These are phyloP conservation scores for Sequoia sempervirens DNA, from an alignment of 75 land plant species.

Conservation along the genomic window DNA sequence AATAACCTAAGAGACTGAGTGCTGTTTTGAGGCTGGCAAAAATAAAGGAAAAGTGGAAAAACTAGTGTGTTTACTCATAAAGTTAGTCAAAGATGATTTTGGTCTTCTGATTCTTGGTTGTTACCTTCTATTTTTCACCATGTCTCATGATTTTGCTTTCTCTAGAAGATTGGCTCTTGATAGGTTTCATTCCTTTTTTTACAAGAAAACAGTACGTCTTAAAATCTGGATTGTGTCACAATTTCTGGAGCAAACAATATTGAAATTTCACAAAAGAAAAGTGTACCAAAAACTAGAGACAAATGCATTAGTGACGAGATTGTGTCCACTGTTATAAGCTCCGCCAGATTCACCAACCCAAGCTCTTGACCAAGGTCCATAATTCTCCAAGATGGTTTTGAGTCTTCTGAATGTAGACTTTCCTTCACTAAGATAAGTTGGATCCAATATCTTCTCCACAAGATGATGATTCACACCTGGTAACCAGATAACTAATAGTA, in stretches of 20 bases:
- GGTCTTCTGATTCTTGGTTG: neutral
- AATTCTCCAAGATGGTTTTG: constrained; percentile 29
- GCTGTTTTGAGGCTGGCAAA: neutral
- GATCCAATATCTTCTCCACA: constrained; percentile 67
- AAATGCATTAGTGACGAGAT: constrained; percentile 72
- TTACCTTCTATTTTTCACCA: neutral
- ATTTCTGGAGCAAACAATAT: neutral
- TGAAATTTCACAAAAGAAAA: neutral
- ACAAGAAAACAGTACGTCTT: neutral
- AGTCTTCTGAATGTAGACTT: constrained; percentile 40
- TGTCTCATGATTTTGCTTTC: neutral
- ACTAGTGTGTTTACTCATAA: neutral
- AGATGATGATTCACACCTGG: constrained; percentile 58
- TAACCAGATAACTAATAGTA: neutral
- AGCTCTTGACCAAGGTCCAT: constrained; percentile 36
- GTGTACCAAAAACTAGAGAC: constrained; percentile 82
- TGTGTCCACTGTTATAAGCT: constrained; percentile 86
- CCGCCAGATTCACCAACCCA: constrained; percentile 98
- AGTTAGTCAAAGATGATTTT: neutral
- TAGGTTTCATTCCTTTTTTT: neutral
- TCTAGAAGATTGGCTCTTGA: neutral
- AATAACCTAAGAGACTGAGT: neutral
- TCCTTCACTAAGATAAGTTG: constrained; percentile 51
- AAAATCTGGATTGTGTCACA: neutral
- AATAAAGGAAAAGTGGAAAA: neutral